These are phyloP conservation scores for Candida qinlingensis DNA, from an alignment of 805 yeast species.

Conservation along the genomic window DNA sequence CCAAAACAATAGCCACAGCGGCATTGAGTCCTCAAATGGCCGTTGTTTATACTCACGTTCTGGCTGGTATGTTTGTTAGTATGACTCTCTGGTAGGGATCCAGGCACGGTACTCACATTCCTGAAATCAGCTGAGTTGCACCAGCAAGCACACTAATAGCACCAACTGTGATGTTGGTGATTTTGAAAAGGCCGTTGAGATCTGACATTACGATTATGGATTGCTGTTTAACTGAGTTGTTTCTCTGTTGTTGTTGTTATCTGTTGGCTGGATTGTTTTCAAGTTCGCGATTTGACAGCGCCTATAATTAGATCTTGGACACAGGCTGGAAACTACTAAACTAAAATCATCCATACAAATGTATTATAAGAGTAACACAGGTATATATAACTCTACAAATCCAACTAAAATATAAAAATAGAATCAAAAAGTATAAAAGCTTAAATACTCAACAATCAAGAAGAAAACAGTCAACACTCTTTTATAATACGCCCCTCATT, in stretches of 20 bases:
- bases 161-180: conserved; percentile 51
- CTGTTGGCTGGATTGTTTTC: not conserved
- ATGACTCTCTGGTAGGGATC: not conserved
- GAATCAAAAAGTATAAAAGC: conserved; percentile 6
- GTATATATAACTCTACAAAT: not conserved
- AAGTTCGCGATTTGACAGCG: not conserved
- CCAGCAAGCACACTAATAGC: conserved; percentile 39
- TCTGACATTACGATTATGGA: conserved; percentile 17
- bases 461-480: conserved; percentile 1
- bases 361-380: too few species aligned
- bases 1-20: not conserved
- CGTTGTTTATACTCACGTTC: not conserved
- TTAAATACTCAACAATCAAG: not conserved
- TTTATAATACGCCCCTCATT: conserved; percentile 3
- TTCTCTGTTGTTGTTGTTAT: not conserved
- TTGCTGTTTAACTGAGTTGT: too few species aligned
- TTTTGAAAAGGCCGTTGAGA: conserved; percentile 26
- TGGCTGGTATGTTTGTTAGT: not conserved
- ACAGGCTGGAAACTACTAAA: too few species aligned
- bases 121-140: conserved; percentile 24
- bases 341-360: too few species aligned
- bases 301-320: not conserved
- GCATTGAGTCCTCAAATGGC: too few species aligned
- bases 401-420: not conserved
- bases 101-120: conserved; percentile 33